Percentiles rank a stretch among this genome's conserved stretches.
Conservation (phyloP, 2,329 filamentous ascomycete genomes). For the Alternaria viburni region DNA sequence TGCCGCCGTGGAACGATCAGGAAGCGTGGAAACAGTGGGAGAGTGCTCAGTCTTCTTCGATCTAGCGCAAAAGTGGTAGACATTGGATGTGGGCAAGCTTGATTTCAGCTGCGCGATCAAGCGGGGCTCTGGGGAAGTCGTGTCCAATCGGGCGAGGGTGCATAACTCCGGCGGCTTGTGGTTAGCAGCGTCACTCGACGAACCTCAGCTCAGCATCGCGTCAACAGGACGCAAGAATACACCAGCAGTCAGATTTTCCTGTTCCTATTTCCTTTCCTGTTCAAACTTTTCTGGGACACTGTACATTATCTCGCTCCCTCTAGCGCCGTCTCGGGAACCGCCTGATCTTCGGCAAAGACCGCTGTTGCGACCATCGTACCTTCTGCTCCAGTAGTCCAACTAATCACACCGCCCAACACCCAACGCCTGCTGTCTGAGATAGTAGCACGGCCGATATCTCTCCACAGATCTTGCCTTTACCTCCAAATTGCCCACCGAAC, state of each 20-base stretch:
- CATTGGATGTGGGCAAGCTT: background rate
- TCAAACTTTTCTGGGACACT: background rate
- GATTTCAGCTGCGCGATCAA: background rate
- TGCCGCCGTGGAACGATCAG: conserved; percentile 61
- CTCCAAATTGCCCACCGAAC: background rate
- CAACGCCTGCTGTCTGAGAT: background rate
- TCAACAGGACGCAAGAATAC: conserved; percentile 2
- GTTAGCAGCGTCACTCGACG: conserved; percentile 11
- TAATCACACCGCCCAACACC: background rate
- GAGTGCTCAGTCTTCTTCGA: conserved; percentile 1
- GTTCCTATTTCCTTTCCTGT: background rate
- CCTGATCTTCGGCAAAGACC: conserved; percentile 5
- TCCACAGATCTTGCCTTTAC: background rate
- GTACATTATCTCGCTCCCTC: background rate
- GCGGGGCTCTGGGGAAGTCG: conserved; percentile 6
- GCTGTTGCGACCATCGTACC: background rate
- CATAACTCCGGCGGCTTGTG: conserved; percentile 14
- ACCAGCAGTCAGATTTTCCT: background rate
- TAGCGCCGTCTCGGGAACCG: background rate
- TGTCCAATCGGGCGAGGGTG: conserved; percentile 9
- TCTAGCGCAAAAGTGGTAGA: background rate
- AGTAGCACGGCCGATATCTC: background rate
- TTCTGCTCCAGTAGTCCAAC: conserved; percentile 5
- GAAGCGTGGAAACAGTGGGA: conserved; percentile 41
- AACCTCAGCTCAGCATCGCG: conserved; percentile 9